Conservation (phyloP, 2,329 filamentous ascomycete genomes). For the Alternaria incomplexa region DNA sequence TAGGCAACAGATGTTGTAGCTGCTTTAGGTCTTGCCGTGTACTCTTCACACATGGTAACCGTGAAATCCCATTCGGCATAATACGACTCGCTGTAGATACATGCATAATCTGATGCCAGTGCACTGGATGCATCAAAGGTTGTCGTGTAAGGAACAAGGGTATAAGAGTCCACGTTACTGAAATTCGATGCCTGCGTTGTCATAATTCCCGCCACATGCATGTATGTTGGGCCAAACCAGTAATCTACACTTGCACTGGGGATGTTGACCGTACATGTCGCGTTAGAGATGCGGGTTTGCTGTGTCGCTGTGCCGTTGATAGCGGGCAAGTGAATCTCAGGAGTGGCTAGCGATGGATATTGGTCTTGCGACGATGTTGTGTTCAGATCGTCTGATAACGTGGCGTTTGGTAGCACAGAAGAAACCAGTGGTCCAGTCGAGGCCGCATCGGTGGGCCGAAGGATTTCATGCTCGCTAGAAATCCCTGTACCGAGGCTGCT, state of each 20-base stretch:
- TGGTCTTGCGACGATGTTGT: neutral
- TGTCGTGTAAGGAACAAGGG: slow-evolving; percentile 26
- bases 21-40: slow-evolving; percentile 40
- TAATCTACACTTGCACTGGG: slow-evolving; percentile 41
- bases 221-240: slow-evolving; percentile 42
- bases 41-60: slow-evolving; percentile 27
- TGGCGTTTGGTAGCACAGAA: neutral
- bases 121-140: slow-evolving; percentile 37
- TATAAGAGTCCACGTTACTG: slow-evolving; percentile 22
- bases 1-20: slow-evolving; percentile 38
- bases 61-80: slow-evolving; percentile 29
- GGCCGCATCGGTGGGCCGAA: slow-evolving; percentile 15
- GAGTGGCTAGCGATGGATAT: neutral
- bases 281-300: slow-evolving; percentile 17
- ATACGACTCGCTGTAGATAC: slow-evolving; percentile 27
- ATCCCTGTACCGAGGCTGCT: neutral
- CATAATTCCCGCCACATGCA: slow-evolving; percentile 26
- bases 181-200: slow-evolving; percentile 23
- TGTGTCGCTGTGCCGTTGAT: neutral
- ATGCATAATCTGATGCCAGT: slow-evolving; percentile 28
- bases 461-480: slow-evolving; percentile 12
- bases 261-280: slow-evolving; percentile 43
- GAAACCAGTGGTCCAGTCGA: slow-evolving; percentile 3
- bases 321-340: neutral
- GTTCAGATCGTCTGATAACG: neutral